A percentile compares a stretch with the other conserved stretches of the same genome.
Conservation (phyloP, 2,329 filamentous ascomycete genomes). For the Pseudocercospora crystallina region DNA sequence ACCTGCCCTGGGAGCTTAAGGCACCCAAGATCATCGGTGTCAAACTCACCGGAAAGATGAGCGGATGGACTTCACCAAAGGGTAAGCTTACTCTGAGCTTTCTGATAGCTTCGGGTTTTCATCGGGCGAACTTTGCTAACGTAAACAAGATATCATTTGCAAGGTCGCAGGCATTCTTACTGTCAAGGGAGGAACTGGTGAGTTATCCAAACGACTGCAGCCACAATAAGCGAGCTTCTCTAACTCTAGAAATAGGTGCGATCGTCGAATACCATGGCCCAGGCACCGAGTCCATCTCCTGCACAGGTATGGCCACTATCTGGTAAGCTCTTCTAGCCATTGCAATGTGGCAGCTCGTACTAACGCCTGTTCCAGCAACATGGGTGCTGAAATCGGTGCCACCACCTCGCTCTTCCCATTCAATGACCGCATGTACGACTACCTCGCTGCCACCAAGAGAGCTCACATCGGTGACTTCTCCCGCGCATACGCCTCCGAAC, state of each 20-base stretch:
- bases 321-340: constrained; percentile 43
- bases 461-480: constrained; percentile 87
- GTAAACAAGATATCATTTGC: constrained; percentile 76
- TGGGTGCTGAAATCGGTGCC: constrained; percentile 69
- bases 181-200: constrained; percentile 95
- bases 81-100: constrained; percentile 54
- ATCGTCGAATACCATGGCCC: constrained; percentile 49
- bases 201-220: too few relatives aligned
- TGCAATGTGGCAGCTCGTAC: neutral
- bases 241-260: neutral
- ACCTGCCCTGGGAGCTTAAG: constrained; percentile 97
- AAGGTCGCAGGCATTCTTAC: constrained; percentile 96
- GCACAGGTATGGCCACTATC: constrained; percentile 86
- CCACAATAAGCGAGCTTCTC: too few relatives aligned
- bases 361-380: constrained; percentile 7
- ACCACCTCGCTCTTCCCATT: constrained; percentile 97
- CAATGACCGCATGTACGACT: constrained; percentile 97
- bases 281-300: constrained; percentile 71
- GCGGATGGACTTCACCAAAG: constrained; percentile 91
- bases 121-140: constrained; percentile 10
- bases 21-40: constrained; percentile 96
- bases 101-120: neutral
- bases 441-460: constrained; percentile 88
- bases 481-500: constrained; percentile 77
- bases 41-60: constrained; percentile 84